Conservation (phyloP, 2,329 filamentous ascomycete species). For the Thelonectria blattea region DNA sequence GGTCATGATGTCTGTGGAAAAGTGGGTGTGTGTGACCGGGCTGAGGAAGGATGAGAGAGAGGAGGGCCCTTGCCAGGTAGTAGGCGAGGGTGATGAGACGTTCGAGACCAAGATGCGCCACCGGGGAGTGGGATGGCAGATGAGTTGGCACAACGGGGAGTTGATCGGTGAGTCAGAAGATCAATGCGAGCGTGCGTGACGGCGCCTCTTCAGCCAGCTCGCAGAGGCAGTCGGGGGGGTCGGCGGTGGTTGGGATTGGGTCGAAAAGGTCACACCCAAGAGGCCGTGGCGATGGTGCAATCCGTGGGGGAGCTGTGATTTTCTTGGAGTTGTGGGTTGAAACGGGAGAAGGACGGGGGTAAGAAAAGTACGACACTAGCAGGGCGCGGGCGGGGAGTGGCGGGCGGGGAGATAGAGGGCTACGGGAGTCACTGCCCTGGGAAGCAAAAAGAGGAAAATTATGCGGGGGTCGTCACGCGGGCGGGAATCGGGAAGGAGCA, state of each 20-base stretch:
- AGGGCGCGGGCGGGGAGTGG: slow-evolving; percentile 2
- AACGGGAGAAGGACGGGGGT: slow-evolving; percentile 4
- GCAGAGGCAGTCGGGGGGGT: background rate
- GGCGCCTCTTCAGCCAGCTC: background rate
- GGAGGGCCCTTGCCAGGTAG: background rate
- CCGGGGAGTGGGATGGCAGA: slow-evolving; percentile 8
- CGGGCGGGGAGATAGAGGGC: slow-evolving; percentile 18
- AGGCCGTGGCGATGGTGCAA: slow-evolving; percentile 35
- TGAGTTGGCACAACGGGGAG: slow-evolving; percentile 16
- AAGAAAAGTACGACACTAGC: slow-evolving; percentile 27
- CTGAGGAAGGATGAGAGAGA: background rate
- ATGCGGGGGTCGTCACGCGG: slow-evolving; percentile 31
- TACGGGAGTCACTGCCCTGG: slow-evolving; percentile 7
- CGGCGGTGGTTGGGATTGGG: slow-evolving; percentile 18
- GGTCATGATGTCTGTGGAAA: slow-evolving; percentile 33
- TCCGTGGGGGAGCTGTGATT: slow-evolving; percentile 32
- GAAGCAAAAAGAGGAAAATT: background rate
- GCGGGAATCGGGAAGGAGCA: background rate
- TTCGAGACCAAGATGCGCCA: slow-evolving; percentile 12
- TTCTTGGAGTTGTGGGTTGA: slow-evolving; percentile 33
- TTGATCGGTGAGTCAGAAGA: slow-evolving; percentile 17
- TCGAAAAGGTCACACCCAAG: slow-evolving; percentile 15
- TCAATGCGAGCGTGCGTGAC: slow-evolving; percentile 12
- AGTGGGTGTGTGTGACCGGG: slow-evolving; percentile 4
- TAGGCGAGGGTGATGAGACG: slow-evolving; percentile 3